Base-by-base conservation (phyloP, 768 basidiomycete genomes). In the Pulveroboletus ravenelii region DNA sequence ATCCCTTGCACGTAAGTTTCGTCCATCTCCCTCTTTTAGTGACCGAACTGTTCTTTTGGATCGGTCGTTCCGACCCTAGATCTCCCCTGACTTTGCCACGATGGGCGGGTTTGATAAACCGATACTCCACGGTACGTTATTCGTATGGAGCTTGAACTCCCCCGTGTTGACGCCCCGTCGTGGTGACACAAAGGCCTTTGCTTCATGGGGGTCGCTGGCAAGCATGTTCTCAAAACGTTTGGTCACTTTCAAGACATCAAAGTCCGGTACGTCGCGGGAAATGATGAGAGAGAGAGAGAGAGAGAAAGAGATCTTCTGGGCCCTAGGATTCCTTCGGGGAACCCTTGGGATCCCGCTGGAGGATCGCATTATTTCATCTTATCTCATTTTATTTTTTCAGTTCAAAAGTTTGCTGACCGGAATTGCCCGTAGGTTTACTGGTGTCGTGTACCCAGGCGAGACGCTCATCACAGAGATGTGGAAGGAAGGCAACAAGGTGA, bases 391-490 rank as follows among this genome's bases (percentile, higher is more conserved):
- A 23, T 10, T 32, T 25, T 15, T 10, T 25, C 9, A 8, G 2
- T 10, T 13, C 9, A 41, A 6, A 10, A 15, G 29, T 46, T 35
- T 6, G 20, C 59, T 53, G 25, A 59, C 27, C 7, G 1, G 20
- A 14, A 1, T 35, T 25, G 10, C 32, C 15, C 35, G 13, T 54
- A 88, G 88, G 31, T 95, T 98, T 68, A 82, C 87, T 0, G 93
- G 92, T 3, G 83, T 91, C 2, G 92, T 98, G 20, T 94, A 87
- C 65, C 96, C 95, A 2, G 95, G 94, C 0, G 93, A 98, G 70
- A 98, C 95, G 2, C 78, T 98, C 46, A 75, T 93, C 13, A 99
- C 95, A 0, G 84, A 91, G 66, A 97, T 98, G 95, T 99, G 96
- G 96, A 96, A 93, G 67, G 93, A 96, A 60, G 89, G 86, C 3